A percentile compares a stretch with the other conserved stretches of the same genome.
Conservation (phyloP, 1,139 yeast genomes). For the Lodderomyces theae region DNA sequence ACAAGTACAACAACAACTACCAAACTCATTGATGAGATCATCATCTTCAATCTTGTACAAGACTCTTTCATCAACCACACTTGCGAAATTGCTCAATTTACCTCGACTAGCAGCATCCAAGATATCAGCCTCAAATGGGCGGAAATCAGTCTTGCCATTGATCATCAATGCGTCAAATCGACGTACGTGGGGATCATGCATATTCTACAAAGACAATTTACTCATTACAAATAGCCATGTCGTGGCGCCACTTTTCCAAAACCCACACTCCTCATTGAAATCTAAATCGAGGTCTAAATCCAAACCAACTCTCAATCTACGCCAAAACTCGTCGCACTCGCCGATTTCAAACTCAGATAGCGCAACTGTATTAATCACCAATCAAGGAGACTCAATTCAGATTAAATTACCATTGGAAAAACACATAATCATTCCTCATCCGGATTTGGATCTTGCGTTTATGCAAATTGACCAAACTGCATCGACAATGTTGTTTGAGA, state of each 20-base stretch:
- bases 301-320: too few relatives aligned
- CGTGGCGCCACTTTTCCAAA: conserved; percentile 13
- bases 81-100: background rate
- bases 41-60: conserved; percentile 1
- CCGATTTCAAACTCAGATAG: background rate
- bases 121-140: background rate
- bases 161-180: conserved; percentile 8
- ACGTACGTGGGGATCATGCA: conserved; percentile 37
- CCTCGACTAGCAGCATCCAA: background rate
- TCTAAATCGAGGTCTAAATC: too few relatives aligned
- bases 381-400: background rate
- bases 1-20: conserved; percentile 1
- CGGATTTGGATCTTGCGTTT: conserved; percentile 7
- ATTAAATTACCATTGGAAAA: conserved; percentile 12
- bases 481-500: conserved; percentile 1
- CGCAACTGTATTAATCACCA: background rate
- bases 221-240: conserved; percentile 40
- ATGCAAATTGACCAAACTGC: background rate
- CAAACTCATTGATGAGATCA: background rate
- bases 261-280: too few relatives aligned
- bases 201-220: conserved; percentile 24
- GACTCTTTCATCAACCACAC: background rate
- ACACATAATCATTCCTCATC: conserved; percentile 9
- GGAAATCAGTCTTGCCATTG: conserved; percentile 8
- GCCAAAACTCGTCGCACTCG: background rate